Percentiles rank a stretch among this genome's conserved stretches.
These are phyloP conservation scores for Viola pubescens DNA, from an alignment of 441 rosid genomes.

Conservation along the genomic window DNA sequence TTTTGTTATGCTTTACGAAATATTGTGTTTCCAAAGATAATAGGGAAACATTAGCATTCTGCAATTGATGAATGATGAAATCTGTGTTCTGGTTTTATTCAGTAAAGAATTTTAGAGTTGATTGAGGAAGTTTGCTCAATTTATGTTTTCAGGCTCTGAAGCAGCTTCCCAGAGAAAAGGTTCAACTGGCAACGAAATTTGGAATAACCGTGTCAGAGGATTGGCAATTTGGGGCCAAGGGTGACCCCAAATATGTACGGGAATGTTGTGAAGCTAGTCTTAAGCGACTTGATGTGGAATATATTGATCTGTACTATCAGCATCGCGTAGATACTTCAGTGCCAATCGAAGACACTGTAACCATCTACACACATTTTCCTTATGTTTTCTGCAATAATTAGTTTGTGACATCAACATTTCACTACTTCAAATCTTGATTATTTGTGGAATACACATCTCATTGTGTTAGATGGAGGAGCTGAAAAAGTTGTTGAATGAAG, in stretches of 20 bases:
- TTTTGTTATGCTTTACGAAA: too few species aligned
- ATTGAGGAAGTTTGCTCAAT: background rate
- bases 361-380: too few species aligned
- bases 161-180: slow-evolving; percentile 40
- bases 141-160: slow-evolving; percentile 21
- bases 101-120: background rate
- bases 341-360: slow-evolving; percentile 20
- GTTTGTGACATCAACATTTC: too few species aligned
- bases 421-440: too few species aligned
- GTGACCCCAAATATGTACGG: slow-evolving; percentile 38
- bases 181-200: slow-evolving; percentile 48
- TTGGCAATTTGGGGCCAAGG: slow-evolving; percentile 19
- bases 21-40: background rate
- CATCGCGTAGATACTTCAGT: slow-evolving; percentile 44
- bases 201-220: slow-evolving; percentile 19
- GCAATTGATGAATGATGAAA: too few species aligned
- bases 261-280: slow-evolving; percentile 54
- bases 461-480: slow-evolving; percentile 28
- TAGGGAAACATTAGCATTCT: too few species aligned
- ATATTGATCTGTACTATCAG: slow-evolving; percentile 47
- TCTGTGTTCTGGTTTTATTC: too few species aligned
- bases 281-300: slow-evolving; percentile 39
- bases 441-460: too few species aligned
- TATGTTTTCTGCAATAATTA: too few species aligned
- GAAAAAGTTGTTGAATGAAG: slow-evolving; percentile 36